phyloP scores from a whole-genome alignment of 2,329 filamentous ascomycete species.

The Bipolaris victoriae region DNA sequence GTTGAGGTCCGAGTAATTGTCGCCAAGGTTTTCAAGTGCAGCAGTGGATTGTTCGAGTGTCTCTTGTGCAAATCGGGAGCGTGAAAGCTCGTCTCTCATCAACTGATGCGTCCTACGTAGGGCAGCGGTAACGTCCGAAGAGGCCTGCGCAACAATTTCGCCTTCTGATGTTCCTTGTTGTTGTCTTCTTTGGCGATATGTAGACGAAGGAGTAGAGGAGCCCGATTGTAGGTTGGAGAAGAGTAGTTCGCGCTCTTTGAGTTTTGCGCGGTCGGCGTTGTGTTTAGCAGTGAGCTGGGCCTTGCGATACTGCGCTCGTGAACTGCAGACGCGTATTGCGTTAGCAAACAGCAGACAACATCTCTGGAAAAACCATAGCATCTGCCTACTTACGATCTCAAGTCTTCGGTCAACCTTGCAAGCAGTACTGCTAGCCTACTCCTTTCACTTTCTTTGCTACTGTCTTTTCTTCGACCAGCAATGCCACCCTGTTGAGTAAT shows the following conservation, averaged over 20 bases:
- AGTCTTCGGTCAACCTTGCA: conserved; percentile 70
- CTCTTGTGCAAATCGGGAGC: conserved; percentile 88
- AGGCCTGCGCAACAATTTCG: conserved; percentile 75
- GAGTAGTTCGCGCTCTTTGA: conserved; percentile 76
- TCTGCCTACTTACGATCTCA: conserved; percentile 66
- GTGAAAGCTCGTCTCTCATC: conserved; percentile 82
- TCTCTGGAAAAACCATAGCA: not conserved
- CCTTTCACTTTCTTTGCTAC: conserved; percentile 66
- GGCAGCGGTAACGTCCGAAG: conserved; percentile 81
- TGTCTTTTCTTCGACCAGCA: conserved; percentile 52
- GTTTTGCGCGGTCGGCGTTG: conserved; percentile 73
- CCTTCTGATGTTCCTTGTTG: conserved; percentile 67
- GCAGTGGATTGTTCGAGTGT: conserved; percentile 84
- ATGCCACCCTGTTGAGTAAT: conserved; percentile 56
- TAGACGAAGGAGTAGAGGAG: conserved; percentile 42
- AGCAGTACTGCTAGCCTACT: conserved; percentile 70
- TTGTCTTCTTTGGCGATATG: conserved; percentile 45
- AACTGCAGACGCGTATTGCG: conserved; percentile 44
- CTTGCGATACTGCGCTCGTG: conserved; percentile 74
- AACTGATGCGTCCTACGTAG: conserved; percentile 85
- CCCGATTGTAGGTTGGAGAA: conserved; percentile 67
- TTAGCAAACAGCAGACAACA: conserved; percentile 5
- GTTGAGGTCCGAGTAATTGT: conserved; percentile 81
- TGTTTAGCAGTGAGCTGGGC: conserved; percentile 81
- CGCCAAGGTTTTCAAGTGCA: conserved; percentile 78